Evolutionary conservation across 352 stramenopile genomes (phyloP).

Genomic region (Globisporangium yorkense): DNA sequence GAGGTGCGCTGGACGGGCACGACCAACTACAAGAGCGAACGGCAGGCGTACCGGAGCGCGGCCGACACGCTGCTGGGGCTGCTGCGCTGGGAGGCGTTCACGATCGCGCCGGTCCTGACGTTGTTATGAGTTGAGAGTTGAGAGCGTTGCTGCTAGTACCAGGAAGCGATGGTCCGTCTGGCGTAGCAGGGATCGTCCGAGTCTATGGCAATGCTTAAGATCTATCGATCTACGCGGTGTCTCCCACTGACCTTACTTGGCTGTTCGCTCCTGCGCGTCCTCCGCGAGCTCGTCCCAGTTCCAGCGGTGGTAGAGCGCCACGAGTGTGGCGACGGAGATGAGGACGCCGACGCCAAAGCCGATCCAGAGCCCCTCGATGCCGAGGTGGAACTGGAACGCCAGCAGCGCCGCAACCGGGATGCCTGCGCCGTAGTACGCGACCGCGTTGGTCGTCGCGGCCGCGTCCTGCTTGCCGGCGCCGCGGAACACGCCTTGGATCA

Average conservation of each 20-base stretch:
- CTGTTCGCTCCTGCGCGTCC: slow-evolving; percentile 28
- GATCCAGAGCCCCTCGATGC: slow-evolving; percentile 55
- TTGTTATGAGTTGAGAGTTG: not conserved
- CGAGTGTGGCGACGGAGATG: slow-evolving; percentile 14
- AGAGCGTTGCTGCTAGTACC: not conserved
- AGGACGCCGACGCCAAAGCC: slow-evolving; percentile 43
- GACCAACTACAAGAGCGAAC: slow-evolving; percentile 42
- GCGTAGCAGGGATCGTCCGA: not conserved
- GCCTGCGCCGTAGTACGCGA: slow-evolving; percentile 73
- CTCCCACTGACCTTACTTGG: slow-evolving; percentile 10
- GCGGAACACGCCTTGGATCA: slow-evolving; percentile 30
- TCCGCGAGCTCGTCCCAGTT: slow-evolving; percentile 29
- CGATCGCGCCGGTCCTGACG: slow-evolving; percentile 28
- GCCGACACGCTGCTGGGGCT: slow-evolving; percentile 40
- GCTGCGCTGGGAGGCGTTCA: slow-evolving; percentile 41
- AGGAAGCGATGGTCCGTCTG: not conserved
- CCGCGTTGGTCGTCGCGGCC: slow-evolving; percentile 28
- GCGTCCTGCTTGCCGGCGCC: slow-evolving; percentile 26
- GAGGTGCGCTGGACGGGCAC: slow-evolving; percentile 41
- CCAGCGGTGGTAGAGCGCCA: slow-evolving; percentile 6
- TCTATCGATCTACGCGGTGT: not conserved
- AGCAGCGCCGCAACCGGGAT: slow-evolving; percentile 58
- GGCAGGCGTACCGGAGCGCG: slow-evolving; percentile 40
- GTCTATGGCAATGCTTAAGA: not conserved
- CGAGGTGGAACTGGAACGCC: slow-evolving; percentile 36